A percentile compares a stretch with the other conserved stretches of the same genome.
These are phyloP conservation scores for Microdochium paspali DNA, from an alignment of 2,329 filamentous ascomycete genomes.

Conservation along the genomic window DNA sequence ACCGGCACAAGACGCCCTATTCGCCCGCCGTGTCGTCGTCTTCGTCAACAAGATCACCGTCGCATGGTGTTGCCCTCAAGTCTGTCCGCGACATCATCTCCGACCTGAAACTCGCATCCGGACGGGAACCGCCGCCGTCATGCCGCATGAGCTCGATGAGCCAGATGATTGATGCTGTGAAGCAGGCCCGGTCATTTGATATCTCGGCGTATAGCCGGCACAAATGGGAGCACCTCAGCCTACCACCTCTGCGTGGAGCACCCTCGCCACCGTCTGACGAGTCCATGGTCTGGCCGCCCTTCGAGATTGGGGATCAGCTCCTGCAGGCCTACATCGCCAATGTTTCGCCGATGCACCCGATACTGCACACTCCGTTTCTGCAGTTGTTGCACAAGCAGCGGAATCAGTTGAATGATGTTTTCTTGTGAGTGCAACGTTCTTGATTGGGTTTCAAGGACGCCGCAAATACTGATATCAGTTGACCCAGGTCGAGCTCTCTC, in stretches of 20 bases:
- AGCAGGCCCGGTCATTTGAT: background rate
- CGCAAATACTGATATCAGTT: background rate
- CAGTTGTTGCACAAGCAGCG: slow-evolving; percentile 11
- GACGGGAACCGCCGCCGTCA: background rate
- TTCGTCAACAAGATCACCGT: background rate
- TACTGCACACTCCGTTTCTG: slow-evolving; percentile 12
- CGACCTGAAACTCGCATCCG: background rate
- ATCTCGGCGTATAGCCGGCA: background rate
- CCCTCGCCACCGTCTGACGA: slow-evolving; percentile 1
- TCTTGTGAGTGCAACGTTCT: slow-evolving; percentile 4
- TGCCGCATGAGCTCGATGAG: background rate
- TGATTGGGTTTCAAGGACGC: background rate
- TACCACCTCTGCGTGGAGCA: slow-evolving; percentile 3
- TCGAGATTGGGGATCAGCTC: slow-evolving; percentile 12
- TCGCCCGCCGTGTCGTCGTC: background rate
- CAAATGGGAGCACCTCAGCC: slow-evolving; percentile 5
- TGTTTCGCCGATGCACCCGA: slow-evolving; percentile 14
- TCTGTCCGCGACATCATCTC: background rate
- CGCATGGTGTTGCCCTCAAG: background rate
- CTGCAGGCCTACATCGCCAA: slow-evolving; percentile 13
- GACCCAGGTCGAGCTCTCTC: slow-evolving; percentile 7
- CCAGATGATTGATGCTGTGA: background rate
- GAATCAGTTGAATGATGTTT: slow-evolving; percentile 7
- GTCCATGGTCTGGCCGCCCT: slow-evolving; percentile 7
- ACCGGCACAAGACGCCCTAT: background rate